phyloP scores from a whole-genome alignment of 2,329 filamentous ascomycete genomes.

The Nothophoma quercina region DNA sequence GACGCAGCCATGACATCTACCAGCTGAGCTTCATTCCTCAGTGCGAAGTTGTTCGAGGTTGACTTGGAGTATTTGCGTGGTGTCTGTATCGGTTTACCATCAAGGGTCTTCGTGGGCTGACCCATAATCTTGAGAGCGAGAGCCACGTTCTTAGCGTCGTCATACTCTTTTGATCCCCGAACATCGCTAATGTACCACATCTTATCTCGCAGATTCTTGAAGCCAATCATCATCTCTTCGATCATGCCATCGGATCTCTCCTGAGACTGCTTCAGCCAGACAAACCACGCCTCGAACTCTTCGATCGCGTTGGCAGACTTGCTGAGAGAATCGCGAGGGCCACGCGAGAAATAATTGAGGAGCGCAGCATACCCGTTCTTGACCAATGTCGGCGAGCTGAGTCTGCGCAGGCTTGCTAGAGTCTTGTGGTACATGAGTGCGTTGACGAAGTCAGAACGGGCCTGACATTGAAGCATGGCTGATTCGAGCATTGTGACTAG shows the following conservation, averaged over 20 bases:
- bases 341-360: slow-evolving; percentile 76
- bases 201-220: slow-evolving; percentile 85
- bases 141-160: slow-evolving; percentile 84
- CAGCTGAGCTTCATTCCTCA: slow-evolving; percentile 83
- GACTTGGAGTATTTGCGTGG: slow-evolving; percentile 54
- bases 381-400: slow-evolving; percentile 67
- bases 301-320: slow-evolving; percentile 76
- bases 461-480: slow-evolving; percentile 77
- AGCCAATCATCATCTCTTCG: slow-evolving; percentile 75
- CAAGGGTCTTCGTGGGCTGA: slow-evolving; percentile 55
- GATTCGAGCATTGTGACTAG: slow-evolving; percentile 77
- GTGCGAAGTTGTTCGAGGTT: slow-evolving; percentile 67
- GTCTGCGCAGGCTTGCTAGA: slow-evolving; percentile 72
- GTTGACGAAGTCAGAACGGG: slow-evolving; percentile 81
- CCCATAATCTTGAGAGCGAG: slow-evolving; percentile 92
- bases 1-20: slow-evolving; percentile 85
- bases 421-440: slow-evolving; percentile 88
- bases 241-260: slow-evolving; percentile 78
- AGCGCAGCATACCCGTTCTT: slow-evolving; percentile 75
- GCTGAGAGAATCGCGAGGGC: slow-evolving; percentile 73
- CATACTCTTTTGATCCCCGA: slow-evolving; percentile 85
- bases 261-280: slow-evolving; percentile 83
- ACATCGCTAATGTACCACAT: slow-evolving; percentile 99
- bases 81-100: slow-evolving; percentile 50
- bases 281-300: slow-evolving; percentile 81